These are phyloP conservation scores for Xylaria nigripes DNA, from an alignment of 495 filamentous ascomycete species.

Conservation along the genomic window DNA sequence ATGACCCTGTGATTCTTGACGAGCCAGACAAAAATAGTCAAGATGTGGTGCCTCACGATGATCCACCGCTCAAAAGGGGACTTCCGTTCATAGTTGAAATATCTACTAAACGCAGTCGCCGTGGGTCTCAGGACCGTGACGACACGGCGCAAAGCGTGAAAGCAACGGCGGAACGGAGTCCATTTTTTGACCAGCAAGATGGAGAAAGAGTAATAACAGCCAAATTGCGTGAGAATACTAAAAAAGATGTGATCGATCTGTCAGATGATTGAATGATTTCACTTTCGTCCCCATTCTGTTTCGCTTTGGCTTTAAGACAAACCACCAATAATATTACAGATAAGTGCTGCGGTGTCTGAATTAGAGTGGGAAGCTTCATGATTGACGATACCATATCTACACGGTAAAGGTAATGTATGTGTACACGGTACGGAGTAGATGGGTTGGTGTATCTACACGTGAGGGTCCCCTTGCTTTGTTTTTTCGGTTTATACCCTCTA, in stretches of 20 bases:
- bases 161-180: not conserved
- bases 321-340: not conserved
- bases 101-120: not conserved
- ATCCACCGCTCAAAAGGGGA: not conserved
- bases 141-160: not conserved
- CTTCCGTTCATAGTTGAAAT: not conserved
- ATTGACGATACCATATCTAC: not conserved
- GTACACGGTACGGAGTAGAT: not conserved
- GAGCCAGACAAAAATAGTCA: not conserved
- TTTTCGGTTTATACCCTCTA: conserved; percentile 7
- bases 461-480: not conserved
- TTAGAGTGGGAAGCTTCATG: not conserved
- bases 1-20: conserved; percentile 3
- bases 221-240: not conserved
- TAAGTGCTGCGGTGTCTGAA: not conserved
- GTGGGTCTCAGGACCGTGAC: not conserved
- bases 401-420: not conserved
- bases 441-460: not conserved
- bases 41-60: not conserved
- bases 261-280: conserved; percentile 1
- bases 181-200: not conserved
- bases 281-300: not conserved
- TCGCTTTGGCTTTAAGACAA: not conserved
- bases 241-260: conserved; percentile 6
- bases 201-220: not conserved